A percentile compares a stretch with the other conserved stretches of the same genome.
Evolutionary conservation across 306 rosid species (phyloP).

Genomic region (Citrullus amarus): DNA sequence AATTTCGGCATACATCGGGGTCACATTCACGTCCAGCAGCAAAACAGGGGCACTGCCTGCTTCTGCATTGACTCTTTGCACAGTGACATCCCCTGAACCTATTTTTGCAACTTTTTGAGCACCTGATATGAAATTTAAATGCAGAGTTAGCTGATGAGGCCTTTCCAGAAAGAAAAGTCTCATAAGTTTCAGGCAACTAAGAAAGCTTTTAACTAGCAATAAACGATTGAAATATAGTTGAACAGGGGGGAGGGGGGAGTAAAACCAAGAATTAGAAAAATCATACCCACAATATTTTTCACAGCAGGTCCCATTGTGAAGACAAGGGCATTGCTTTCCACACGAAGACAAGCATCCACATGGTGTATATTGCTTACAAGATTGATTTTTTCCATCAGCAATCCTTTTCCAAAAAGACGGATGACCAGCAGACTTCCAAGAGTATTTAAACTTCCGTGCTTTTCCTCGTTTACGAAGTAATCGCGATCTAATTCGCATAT

Average conservation of each 20-base stretch:
- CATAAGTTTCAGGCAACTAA: background rate
- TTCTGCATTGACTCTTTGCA: slow-evolving; percentile 73
- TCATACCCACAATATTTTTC: slow-evolving; percentile 90
- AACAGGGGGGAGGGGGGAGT: background rate
- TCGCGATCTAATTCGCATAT: slow-evolving; percentile 61
- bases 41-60: slow-evolving; percentile 86
- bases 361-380: slow-evolving; percentile 50
- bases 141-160: background rate
- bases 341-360: slow-evolving; percentile 66
- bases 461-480: slow-evolving; percentile 78
- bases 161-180: background rate
- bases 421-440: slow-evolving; percentile 66
- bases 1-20: slow-evolving; percentile 86
- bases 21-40: slow-evolving; percentile 89
- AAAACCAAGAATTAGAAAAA: background rate
- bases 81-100: slow-evolving; percentile 87
- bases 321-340: slow-evolving; percentile 74
- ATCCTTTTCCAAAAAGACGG: slow-evolving; percentile 57
- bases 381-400: slow-evolving; percentile 40
- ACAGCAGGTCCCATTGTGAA: slow-evolving; percentile 50
- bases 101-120: slow-evolving; percentile 67
- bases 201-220: background rate
- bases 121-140: slow-evolving; percentile 31
- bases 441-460: slow-evolving; percentile 66
- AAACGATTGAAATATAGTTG: background rate